Conservation (phyloP, 352 stramenopile genomes). For the Globisporangium ultimum region DNA sequence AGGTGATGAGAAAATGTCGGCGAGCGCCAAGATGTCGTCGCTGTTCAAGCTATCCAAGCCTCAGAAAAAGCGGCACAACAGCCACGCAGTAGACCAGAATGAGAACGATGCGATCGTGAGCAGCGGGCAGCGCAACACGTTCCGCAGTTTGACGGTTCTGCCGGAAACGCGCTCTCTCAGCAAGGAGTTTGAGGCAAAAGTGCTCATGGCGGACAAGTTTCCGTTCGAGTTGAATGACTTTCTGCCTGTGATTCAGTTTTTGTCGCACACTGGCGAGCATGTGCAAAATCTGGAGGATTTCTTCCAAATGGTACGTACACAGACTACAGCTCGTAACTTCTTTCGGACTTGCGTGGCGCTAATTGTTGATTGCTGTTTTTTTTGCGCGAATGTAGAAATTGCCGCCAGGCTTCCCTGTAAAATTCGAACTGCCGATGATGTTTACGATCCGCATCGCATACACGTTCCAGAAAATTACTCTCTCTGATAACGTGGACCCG, state of each 20-base stretch:
- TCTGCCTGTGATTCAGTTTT: slow-evolving; percentile 70
- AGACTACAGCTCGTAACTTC: too few relatives aligned
- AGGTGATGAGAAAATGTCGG: slow-evolving; percentile 13
- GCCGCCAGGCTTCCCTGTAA: slow-evolving; percentile 73
- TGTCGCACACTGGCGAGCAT: slow-evolving; percentile 72
- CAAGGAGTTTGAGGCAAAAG: slow-evolving; percentile 79
- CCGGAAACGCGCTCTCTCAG: slow-evolving; percentile 32
- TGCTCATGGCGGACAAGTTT: slow-evolving; percentile 75
- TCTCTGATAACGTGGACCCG: slow-evolving; percentile 45
- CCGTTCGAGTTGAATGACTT: slow-evolving; percentile 73
- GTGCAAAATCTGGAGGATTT: slow-evolving; percentile 82
- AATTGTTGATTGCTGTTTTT: background rate
- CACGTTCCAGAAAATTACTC: slow-evolving; percentile 70
- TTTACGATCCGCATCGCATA: slow-evolving; percentile 79
- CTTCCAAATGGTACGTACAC: slow-evolving; percentile 65
- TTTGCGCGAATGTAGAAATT: slow-evolving; percentile 44
- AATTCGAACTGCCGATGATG: slow-evolving; percentile 82
- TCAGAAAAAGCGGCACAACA: slow-evolving; percentile 18
- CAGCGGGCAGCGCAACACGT: slow-evolving; percentile 41
- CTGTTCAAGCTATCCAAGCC: slow-evolving; percentile 53
- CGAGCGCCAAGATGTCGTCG: slow-evolving; percentile 29
- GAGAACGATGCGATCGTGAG: slow-evolving; percentile 9
- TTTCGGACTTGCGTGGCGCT: background rate
- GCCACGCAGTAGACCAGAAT: background rate
- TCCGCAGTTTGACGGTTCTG: slow-evolving; percentile 61